phyloP scores from a whole-genome alignment of 768 basidiomycete genomes.

The Mycena filopes region DNA sequence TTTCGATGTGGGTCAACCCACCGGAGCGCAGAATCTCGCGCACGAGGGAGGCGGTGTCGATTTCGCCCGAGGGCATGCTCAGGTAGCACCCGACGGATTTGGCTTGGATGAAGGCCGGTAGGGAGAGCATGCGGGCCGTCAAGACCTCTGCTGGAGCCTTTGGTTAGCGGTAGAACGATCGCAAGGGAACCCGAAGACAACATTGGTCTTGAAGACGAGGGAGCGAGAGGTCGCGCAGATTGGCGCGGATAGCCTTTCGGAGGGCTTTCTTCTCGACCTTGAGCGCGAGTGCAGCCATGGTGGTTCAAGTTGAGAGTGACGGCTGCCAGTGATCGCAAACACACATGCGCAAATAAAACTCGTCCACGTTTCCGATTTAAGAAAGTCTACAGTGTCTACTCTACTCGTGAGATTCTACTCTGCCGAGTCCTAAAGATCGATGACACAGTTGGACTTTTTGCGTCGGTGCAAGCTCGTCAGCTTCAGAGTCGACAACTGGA shows the following conservation, averaged over 20 bases:
- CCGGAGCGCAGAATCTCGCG: slow-evolving; percentile 64
- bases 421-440: too few species aligned
- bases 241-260: slow-evolving; percentile 59
- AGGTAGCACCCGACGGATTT: slow-evolving; percentile 77
- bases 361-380: too few species aligned
- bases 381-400: too few species aligned
- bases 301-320: not conserved
- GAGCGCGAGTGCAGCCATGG: slow-evolving; percentile 36
- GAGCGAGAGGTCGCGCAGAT: slow-evolving; percentile 55
- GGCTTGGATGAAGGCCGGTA: slow-evolving; percentile 61
- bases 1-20: slow-evolving; percentile 42
- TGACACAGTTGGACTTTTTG: too few species aligned
- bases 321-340: not conserved
- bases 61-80: slow-evolving; percentile 81
- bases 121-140: slow-evolving; percentile 55
- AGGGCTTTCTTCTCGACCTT: slow-evolving; percentile 65
- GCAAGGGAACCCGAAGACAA: slow-evolving; percentile 55
- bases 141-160: slow-evolving; percentile 65
- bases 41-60: slow-evolving; percentile 66
- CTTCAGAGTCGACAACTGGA: too few species aligned
- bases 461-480: too few species aligned
- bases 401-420: too few species aligned
- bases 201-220: slow-evolving; percentile 70
- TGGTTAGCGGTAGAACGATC: not conserved
- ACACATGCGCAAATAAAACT: too few species aligned